A percentile compares a stretch with the other conserved stretches of the same genome.
Conservation (phyloP, 441 rosid genomes). For the Gossypium aridum region DNA sequence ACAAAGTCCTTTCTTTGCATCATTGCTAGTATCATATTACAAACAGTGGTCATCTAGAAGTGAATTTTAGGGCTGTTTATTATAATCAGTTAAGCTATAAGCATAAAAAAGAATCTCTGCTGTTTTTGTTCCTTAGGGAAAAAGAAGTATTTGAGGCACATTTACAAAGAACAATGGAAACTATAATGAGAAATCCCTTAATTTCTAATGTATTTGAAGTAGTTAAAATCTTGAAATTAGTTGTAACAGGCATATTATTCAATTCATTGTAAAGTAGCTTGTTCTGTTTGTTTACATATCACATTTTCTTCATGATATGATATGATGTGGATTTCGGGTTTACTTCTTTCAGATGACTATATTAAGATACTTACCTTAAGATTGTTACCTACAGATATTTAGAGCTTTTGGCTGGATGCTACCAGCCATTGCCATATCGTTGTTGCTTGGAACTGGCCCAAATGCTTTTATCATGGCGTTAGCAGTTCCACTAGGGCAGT, state of each 20-base stretch:
- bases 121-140: neutral
- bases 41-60: neutral
- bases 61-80: neutral
- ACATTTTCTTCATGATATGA: neutral
- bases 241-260: neutral
- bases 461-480: slow-evolving; percentile 79
- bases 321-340: slow-evolving; percentile 1
- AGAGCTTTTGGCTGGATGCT: slow-evolving; percentile 76
- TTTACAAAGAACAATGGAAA: neutral
- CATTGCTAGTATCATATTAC: neutral
- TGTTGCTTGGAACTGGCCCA: slow-evolving; percentile 66
- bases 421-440: slow-evolving; percentile 62
- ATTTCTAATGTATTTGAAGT: neutral
- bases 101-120: neutral
- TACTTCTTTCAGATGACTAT: neutral
- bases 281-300: neutral
- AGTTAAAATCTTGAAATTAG: neutral
- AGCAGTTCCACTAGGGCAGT: slow-evolving; percentile 78
- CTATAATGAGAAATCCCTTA: neutral
- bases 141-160: neutral
- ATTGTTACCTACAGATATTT: slow-evolving; percentile 37
- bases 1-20: neutral
- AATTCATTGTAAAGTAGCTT: neutral
- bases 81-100: neutral
- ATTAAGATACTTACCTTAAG: neutral